Conservation (phyloP, 371 early-diverging fungal species). For the Apophysomyces sp. region DNA sequence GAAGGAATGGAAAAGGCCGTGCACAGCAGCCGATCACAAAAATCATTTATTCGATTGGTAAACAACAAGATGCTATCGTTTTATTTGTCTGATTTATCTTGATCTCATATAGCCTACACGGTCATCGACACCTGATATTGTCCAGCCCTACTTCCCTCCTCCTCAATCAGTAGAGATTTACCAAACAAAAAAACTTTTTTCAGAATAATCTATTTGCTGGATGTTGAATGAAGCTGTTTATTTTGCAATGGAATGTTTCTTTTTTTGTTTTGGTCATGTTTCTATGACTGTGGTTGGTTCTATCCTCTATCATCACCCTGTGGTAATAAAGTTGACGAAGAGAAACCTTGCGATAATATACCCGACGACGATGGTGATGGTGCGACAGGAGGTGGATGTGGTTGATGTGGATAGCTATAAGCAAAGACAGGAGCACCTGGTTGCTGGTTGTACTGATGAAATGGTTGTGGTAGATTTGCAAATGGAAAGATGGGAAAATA, state of each 20-base stretch:
- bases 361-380: not conserved
- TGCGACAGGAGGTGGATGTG: not conserved
- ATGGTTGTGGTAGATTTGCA: not conserved
- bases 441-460: not conserved
- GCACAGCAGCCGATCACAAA: conserved; percentile 18
- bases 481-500: not conserved
- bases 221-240: not conserved
- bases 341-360: not conserved
- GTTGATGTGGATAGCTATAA: not conserved
- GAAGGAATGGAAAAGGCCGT: conserved; percentile 38
- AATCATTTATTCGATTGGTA: conserved; percentile 23
- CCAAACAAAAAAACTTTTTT: conserved; percentile 26
- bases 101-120: not conserved
- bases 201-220: not conserved
- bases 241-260: not conserved
- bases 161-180: conserved; percentile 41
- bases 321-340: not conserved
- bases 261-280: not conserved
- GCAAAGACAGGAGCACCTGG: not conserved
- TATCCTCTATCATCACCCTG: not conserved
- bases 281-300: not conserved
- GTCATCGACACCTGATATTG: not conserved
- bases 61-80: not conserved
- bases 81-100: not conserved
- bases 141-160: conserved; percentile 52